Evolutionary conservation across 2,329 filamentous ascomycete species (phyloP), one percentile per base, ranked within the genome.

Genomic region (Stagonosporopsis vannaccii): DNA sequence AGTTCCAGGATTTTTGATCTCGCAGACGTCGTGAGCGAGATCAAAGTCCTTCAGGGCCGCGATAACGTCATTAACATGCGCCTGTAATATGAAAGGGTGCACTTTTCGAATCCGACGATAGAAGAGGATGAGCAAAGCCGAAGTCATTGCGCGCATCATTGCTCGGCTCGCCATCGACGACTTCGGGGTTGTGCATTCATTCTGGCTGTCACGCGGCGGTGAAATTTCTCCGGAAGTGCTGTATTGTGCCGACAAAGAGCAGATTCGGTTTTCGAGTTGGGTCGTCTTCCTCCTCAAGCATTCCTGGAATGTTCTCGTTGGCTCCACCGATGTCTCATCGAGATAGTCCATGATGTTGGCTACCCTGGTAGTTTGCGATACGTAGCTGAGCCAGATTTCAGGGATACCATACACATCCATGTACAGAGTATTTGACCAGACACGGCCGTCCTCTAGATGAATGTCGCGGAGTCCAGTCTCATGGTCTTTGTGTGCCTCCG

Each of bases 321-420:
- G 53, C 36, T 58, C 53, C 50, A 48, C 36, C 12, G 46, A 47
- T 28, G 49, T 60, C 51, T 39, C 51, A 13, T 58, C 47, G 2
- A 61, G 32, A 19, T 61, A 59, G n/a, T 65, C 63, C 20, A 65
- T 43, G 33, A 65, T 61, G 59, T 78, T 80, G 13, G 78, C 78
- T 12, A 80, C 63, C 25, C 78, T 67, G 1, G 77, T 79, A 1
- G 78, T 79, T 52, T 79, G 78, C 0, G 78, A 80, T 13, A 80
- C 67, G 3, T 79, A 67, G 30, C 75, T 78, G 2, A 80, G 68
- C 76, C 78, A 80, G 13, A 75, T 78, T 45, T 80, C 78, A 0
- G 77, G 71, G 12, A 80, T 75, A 2, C 78, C 77, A 45, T 80
- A 80, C 7, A 80, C 72, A 25, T 79, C 55, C 71, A 56, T 54